Percentiles rank a stretch among this genome's conserved stretches.
Conservation (phyloP, 805 yeast species). For the Wickerhamiella qilinensis region DNA sequence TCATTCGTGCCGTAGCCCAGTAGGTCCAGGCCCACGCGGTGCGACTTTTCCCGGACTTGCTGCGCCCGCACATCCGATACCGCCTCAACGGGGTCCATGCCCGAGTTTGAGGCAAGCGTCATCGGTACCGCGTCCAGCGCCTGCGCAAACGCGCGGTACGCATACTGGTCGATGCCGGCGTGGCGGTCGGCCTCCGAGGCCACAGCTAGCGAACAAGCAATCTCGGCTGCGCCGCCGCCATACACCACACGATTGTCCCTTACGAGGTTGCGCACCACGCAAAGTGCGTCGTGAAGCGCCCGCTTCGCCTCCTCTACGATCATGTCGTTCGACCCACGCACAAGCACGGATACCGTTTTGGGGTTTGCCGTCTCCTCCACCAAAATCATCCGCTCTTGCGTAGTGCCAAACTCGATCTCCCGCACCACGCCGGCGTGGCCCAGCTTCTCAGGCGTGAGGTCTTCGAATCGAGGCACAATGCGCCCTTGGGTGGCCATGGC, state of each 20-base stretch:
- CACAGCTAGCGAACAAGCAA: constrained; percentile 82
- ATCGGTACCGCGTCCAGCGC: constrained; percentile 88
- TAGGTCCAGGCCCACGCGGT: constrained; percentile 85
- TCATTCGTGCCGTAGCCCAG: constrained; percentile 75
- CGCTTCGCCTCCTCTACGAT: constrained; percentile 93
- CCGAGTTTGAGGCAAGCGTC: constrained; percentile 94
- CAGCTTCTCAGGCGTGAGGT: constrained; percentile 60
- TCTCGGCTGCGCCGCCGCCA: constrained; percentile 99
- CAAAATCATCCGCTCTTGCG: constrained; percentile 88
- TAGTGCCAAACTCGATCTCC: constrained; percentile 90
- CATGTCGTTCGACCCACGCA: constrained; percentile 96
- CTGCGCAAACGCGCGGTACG: constrained; percentile 83
- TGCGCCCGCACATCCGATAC: constrained; percentile 68
- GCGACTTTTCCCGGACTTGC: constrained; percentile 56
- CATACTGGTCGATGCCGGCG: constrained; percentile 93
- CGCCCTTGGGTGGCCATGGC: constrained; percentile 97
- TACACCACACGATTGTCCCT: constrained; percentile 90
- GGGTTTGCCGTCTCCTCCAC: constrained; percentile 79
- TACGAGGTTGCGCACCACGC: constrained; percentile 92
- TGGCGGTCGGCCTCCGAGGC: constrained; percentile 83
- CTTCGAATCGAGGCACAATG: constrained; percentile 95
- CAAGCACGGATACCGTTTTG: constrained; percentile 79
- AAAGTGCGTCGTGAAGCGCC: constrained; percentile 89
- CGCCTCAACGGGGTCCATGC: constrained; percentile 84
- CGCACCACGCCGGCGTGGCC: constrained; percentile 77